A percentile compares a stretch with the other conserved stretches of the same genome.
These are phyloP conservation scores for Lindgomyces ingoldianus DNA, from an alignment of 495 filamentous ascomycete genomes.

Conservation along the genomic window DNA sequence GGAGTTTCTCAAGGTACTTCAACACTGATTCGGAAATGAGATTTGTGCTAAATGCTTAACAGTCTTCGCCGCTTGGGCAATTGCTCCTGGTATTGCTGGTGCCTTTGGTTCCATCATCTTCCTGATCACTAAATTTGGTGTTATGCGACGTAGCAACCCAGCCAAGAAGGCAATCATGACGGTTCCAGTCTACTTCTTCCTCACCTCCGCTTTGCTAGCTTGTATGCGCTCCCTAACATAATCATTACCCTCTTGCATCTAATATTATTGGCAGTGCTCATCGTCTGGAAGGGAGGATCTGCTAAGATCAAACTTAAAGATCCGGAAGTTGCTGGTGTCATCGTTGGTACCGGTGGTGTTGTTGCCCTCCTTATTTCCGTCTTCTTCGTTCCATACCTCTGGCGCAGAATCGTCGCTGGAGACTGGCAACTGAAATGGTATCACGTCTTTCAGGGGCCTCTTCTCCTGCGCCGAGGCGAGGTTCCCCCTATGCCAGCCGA, in stretches of 20 bases:
- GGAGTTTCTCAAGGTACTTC: slow-evolving; percentile 32
- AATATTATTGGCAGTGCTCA: slow-evolving; percentile 47
- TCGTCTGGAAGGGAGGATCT: slow-evolving; percentile 61
- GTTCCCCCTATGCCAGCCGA: slow-evolving; percentile 47
- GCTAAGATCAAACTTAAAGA: slow-evolving; percentile 20
- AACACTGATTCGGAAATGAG: slow-evolving; percentile 32
- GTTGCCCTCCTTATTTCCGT: slow-evolving; percentile 54
- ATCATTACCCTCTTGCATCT: neutral
- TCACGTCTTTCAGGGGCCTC: slow-evolving; percentile 55
- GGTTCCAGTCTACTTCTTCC: slow-evolving; percentile 54
- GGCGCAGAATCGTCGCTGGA: slow-evolving; percentile 56
- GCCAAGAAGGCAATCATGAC: slow-evolving; percentile 59
- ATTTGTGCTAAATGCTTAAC: slow-evolving; percentile 52
- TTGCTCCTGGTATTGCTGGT: slow-evolving; percentile 60
- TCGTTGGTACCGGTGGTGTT: slow-evolving; percentile 56
- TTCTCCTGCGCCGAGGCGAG: slow-evolving; percentile 51
- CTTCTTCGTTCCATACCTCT: slow-evolving; percentile 62
- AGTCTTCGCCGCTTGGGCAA: slow-evolving; percentile 61
- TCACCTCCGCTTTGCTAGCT: slow-evolving; percentile 24
- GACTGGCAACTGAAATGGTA: slow-evolving; percentile 57
- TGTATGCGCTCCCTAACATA: slow-evolving; percentile 4
- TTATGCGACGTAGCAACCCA: slow-evolving; percentile 59
- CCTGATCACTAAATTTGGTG: slow-evolving; percentile 59
- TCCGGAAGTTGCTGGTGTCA: slow-evolving; percentile 44
- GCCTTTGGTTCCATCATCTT: slow-evolving; percentile 59